A percentile compares a stretch with the other conserved stretches of the same genome.
Evolutionary conservation across 1,139 yeast genomes (phyloP).

Genomic region (Yarrowia galli): DNA sequence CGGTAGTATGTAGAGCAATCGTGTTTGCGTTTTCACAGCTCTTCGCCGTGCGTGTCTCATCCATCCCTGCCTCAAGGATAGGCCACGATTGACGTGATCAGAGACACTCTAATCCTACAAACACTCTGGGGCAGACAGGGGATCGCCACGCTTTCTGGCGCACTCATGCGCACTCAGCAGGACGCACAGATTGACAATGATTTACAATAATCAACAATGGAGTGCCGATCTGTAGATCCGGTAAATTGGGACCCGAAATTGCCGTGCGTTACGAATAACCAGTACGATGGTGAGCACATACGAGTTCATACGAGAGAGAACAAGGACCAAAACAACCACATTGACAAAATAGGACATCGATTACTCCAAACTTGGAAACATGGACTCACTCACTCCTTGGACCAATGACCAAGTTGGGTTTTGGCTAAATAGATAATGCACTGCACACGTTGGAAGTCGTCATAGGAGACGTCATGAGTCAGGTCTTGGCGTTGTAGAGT

Average conservation of each 20-base stretch:
- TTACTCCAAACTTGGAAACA: neutral
- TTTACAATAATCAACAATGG: slow-evolving; percentile 1
- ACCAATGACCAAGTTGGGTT: neutral
- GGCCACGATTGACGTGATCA: neutral
- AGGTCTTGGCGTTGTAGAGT: neutral
- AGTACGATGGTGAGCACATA: too few species aligned
- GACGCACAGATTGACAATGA: neutral
- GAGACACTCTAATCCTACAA: slow-evolving; percentile 5
- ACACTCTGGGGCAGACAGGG: neutral
- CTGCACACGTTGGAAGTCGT: slow-evolving; percentile 16
- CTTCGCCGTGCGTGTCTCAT: slow-evolving; percentile 2
- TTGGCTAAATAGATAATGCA: slow-evolving; percentile 6
- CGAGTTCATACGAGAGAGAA: too few species aligned
- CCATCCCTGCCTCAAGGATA: slow-evolving; percentile 12
- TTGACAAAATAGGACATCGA: neutral
- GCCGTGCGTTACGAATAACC: too few species aligned
- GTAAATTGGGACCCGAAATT: too few species aligned
- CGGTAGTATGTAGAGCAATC: neutral
- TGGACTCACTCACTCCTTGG: neutral
- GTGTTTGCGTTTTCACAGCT: neutral
- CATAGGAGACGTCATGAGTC: neutral
- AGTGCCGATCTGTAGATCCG: slow-evolving; percentile 10
- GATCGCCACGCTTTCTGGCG: neutral
- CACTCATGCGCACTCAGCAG: neutral
- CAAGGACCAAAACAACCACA: neutral